Base-by-base conservation (phyloP, 805 yeast species). In the Wickerhamomyces sydowiorum region DNA sequence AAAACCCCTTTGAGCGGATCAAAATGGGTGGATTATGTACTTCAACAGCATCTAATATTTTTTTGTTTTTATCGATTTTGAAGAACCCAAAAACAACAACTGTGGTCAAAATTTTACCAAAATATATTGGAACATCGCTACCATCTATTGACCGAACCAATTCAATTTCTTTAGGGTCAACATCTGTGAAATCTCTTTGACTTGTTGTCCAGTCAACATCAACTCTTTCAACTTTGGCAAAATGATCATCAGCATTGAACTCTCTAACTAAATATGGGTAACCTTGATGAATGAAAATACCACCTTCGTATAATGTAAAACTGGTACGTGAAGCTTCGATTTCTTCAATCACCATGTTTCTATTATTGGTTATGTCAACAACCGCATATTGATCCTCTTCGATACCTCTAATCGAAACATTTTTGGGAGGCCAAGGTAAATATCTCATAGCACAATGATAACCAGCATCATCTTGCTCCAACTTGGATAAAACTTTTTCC, bases 221-320 rank as follows among this genome's bases (percentile, higher is more conserved):
- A 0, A 89, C 96, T 39, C 96, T 65, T 52, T 78, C 83, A 5
- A 91, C 96, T 45, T 81, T 83, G 1, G 98, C 98, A 61, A 65
- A 86, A 43, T 72, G 74, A n/a, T 77, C 83, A 31, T 86, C 87
- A 0, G 85, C 69, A 49, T 89, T 84, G 54, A 93, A 83, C 52
- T 89, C 96, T 38, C 83, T 74, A 0, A 93, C 93, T 32, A 93
- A 60, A 54, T 89, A 91, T 0, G 97, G 87, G 47, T 77, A 73
- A 7, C 99, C 99, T 62, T 93, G 98, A 58, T 93, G 97, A 34
- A 91, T 75, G 50, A 86, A 89, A 2, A 93, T 89, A 0, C 93
- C 99, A 2, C 99, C 99, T 48, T 80, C 85, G 60, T 93, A 93
- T 2, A 91, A 57, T 0, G 98, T 88, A 61, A 93, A 93, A 41